These are phyloP conservation scores for Mycena leptocephala DNA, from an alignment of 768 basidiomycete species.

Conservation along the genomic window DNA sequence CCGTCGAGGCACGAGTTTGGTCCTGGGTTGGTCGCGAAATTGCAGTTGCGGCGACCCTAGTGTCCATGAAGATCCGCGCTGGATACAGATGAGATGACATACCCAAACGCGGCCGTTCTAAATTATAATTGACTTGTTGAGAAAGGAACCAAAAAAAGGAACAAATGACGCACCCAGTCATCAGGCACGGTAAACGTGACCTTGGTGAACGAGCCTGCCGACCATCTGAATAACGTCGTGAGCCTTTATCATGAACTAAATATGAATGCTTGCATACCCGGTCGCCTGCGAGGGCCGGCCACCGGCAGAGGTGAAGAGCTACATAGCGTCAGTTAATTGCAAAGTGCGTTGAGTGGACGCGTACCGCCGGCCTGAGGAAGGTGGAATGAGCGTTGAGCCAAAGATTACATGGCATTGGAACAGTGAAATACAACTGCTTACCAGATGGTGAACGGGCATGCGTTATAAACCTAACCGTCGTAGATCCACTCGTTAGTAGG, in stretches of 20 bases:
- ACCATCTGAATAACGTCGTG: no score
- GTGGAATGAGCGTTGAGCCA: no score
- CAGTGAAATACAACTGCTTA: slow-evolving; percentile 37
- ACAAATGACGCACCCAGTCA: slow-evolving; percentile 67
- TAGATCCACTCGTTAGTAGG: no score
- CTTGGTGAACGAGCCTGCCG: slow-evolving; percentile 39
- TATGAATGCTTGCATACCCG: neutral
- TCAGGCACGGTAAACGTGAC: slow-evolving; percentile 61
- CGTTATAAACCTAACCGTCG: no score
- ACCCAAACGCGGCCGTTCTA: slow-evolving; percentile 56
- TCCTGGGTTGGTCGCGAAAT: slow-evolving; percentile 57
- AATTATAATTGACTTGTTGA: neutral
- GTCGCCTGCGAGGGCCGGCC: slow-evolving; percentile 12
- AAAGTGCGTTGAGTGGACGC: no score
- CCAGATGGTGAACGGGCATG: slow-evolving; percentile 26
- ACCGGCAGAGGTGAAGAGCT: slow-evolving; percentile 19
- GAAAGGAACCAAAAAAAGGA: slow-evolving; percentile 37
- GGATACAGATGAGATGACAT: neutral
- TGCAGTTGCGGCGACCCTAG: slow-evolving; percentile 59
- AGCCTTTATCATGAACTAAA: no score
- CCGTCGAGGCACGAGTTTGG: slow-evolving; percentile 62
- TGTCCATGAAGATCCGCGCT: neutral
- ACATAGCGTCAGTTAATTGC: no score
- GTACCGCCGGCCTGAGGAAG: slow-evolving; percentile 45
- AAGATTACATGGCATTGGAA: no score